Base-by-base conservation (phyloP, 1,284 basidiomycete species). In the Sporisorium exsertum region DNA sequence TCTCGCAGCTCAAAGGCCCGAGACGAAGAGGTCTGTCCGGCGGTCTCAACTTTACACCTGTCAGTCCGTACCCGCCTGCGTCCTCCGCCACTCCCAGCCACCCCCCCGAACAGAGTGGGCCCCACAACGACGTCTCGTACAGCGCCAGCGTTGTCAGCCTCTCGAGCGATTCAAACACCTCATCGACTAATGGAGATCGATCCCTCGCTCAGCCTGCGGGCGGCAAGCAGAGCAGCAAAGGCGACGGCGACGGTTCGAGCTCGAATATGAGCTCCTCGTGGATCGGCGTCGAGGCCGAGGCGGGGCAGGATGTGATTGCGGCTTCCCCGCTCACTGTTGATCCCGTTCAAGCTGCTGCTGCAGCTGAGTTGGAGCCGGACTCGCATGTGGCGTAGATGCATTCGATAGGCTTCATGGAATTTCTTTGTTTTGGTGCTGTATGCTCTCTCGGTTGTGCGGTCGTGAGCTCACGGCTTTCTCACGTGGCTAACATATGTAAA, bases 11-110 rank as follows among this genome's bases (percentile, higher is more conserved):
- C 37, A 35, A 57, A 26, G 53, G 40, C 0, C n/a, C 37, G 29
- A n/a, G 59, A 13, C 37, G 56, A 42, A 57, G 73, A 33, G 70
- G 71, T 22, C 45, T 71, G 18, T 64, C 70, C 3, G 66, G 70
- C 3, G 69, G 65, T 3, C 59, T 80, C 52, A 65, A 63, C 18
- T 78, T 78, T 37, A 80, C 78, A 0, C 75, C 75, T 1, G 72
- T 79, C 20, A 66, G 64, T 13, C 22, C 47, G 3, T 52, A 68
- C 18, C 45, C 37, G 49, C 37, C 18, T 18, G 15, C 37, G 9
- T 52, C 40, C 15, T 27, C 47, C 12, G 47, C 47, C 24, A 9
- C 35, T 7, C 35, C 13, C 45, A 9, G 29, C 54, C 18, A 50
- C 32, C 3, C 26, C 15, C 2, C 18, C 27, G 27, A 27, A 49